Percentiles rank a stretch among this genome's conserved stretches.
Evolutionary conservation across 2,329 filamentous ascomycete species (phyloP).

Genomic region (Penicillium janthinellum): DNA sequence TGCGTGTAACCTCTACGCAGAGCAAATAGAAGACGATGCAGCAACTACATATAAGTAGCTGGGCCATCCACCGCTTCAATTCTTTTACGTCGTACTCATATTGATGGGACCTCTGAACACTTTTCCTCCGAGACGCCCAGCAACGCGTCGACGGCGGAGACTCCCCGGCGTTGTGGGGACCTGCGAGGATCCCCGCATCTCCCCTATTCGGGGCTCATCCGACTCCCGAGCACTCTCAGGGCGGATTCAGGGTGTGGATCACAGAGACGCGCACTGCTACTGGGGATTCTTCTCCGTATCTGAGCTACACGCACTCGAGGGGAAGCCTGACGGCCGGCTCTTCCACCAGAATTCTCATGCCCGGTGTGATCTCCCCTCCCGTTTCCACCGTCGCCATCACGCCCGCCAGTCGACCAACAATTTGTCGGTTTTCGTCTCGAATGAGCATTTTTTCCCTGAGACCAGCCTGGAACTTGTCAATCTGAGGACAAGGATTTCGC

Average conservation of each 20-base stretch:
- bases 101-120: not conserved
- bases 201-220: not conserved
- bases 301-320: not conserved
- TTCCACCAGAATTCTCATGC: conserved; percentile 14
- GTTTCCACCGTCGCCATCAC: conserved; percentile 19
- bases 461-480: not conserved
- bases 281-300: not conserved
- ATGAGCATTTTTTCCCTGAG: not conserved
- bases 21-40: not conserved
- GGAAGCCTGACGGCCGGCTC: not conserved
- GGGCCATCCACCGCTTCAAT: not conserved
- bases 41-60: not conserved
- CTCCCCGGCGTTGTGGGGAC: conserved; percentile 14
- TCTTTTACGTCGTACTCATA: not conserved
- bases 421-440: not conserved
- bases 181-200: conserved; percentile 7
- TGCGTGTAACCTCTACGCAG: not conserved
- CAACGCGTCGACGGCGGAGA: conserved; percentile 11
- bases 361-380: conserved; percentile 13
- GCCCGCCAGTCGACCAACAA: conserved; percentile 13
- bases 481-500: not conserved
- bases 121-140: not conserved
- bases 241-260: too few relatives aligned
- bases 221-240: not conserved
- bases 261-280: too few relatives aligned